Evolutionary conservation across 495 filamentous ascomycete genomes (phyloP).

Genomic region (Parachaetomium inaequale): DNA sequence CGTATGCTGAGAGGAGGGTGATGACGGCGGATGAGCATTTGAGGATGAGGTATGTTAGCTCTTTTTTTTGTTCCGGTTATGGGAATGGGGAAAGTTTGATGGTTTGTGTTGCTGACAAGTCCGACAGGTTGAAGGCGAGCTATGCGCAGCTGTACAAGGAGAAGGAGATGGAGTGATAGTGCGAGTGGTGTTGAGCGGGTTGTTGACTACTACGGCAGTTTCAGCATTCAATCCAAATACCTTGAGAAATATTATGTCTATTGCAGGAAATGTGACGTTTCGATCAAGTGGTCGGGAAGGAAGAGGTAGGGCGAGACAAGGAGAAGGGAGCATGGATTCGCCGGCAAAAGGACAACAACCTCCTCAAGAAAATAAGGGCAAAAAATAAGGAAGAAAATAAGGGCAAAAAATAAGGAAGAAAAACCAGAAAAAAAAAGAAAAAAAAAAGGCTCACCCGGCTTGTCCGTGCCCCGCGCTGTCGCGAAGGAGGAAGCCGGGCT

Average conservation of each 20-base stretch:
- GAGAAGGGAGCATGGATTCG: too few relatives aligned
- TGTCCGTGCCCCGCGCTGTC: too few relatives aligned
- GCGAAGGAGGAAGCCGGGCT: too few relatives aligned
- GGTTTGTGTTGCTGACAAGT: background rate
- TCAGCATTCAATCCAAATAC: background rate
- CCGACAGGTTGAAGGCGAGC: slow-evolving; percentile 12
- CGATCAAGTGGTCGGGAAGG: too few relatives aligned
- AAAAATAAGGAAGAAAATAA: background rate
- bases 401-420: background rate
- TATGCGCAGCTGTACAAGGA: slow-evolving; percentile 18
- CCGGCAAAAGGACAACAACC: too few relatives aligned
- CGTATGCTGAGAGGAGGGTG: slow-evolving; percentile 49
- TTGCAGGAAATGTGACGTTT: too few relatives aligned
- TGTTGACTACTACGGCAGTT: background rate
- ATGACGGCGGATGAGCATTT: slow-evolving; percentile 86
- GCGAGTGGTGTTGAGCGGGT: background rate
- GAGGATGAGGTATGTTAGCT: slow-evolving; percentile 44
- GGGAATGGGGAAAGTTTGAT: slow-evolving; percentile 48
- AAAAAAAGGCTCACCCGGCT: background rate
- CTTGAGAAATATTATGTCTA: background rate
- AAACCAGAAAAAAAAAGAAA: background rate
- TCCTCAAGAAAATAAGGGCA: background rate
- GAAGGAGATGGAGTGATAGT: background rate
- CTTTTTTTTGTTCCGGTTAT: background rate
- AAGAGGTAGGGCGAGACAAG: too few relatives aligned